These are phyloP conservation scores for Aspergillaceae sp. DNA, from an alignment of 2,329 filamentous ascomycete genomes.

Conservation along the genomic window DNA sequence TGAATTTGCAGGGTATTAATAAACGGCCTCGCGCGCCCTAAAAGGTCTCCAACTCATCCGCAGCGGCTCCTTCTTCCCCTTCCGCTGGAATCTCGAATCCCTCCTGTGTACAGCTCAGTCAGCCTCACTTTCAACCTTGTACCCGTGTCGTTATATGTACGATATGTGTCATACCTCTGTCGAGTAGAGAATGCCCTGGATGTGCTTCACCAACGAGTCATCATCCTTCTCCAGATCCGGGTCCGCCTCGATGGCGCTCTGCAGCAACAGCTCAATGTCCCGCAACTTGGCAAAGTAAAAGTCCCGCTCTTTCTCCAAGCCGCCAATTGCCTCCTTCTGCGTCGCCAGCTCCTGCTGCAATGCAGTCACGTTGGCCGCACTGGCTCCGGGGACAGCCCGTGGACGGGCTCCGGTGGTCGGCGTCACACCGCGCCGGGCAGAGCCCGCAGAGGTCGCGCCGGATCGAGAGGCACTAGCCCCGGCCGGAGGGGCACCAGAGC, in stretches of 20 bases:
- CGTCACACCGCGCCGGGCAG: constrained; percentile 52
- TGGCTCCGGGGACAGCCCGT: constrained; percentile 38
- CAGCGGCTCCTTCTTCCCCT: constrained; percentile 17
- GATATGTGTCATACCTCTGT: constrained; percentile 56
- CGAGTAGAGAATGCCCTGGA: constrained; percentile 93
- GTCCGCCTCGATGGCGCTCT: constrained; percentile 85
- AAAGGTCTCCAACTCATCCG: constrained; percentile 25
- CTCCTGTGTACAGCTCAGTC: constrained; percentile 15
- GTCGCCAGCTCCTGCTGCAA: constrained; percentile 78
- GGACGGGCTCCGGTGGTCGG: constrained; percentile 48
- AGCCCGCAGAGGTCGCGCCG: constrained; percentile 37
- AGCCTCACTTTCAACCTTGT: neutral
- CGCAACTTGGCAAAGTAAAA: constrained; percentile 99
- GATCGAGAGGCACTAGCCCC: constrained; percentile 40
- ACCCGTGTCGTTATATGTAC: too few relatives aligned
- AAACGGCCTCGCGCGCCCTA: constrained; percentile 10
- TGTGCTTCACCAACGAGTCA: constrained; percentile 83
- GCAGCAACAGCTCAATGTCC: constrained; percentile 90
- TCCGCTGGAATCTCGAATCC: constrained; percentile 27
- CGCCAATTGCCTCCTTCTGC: constrained; percentile 89
- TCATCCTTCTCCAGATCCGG: constrained; percentile 92
- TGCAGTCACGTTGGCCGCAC: constrained; percentile 55
- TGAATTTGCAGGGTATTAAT: constrained; percentile 18
- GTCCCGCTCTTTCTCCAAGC: constrained; percentile 89
- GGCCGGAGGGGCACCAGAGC: constrained; percentile 52